Evolutionary conservation across 148 eudicot species (phyloP), one percentile per base, ranked within the genome.

Genomic region (Nepenthes mirabilis): DNA sequence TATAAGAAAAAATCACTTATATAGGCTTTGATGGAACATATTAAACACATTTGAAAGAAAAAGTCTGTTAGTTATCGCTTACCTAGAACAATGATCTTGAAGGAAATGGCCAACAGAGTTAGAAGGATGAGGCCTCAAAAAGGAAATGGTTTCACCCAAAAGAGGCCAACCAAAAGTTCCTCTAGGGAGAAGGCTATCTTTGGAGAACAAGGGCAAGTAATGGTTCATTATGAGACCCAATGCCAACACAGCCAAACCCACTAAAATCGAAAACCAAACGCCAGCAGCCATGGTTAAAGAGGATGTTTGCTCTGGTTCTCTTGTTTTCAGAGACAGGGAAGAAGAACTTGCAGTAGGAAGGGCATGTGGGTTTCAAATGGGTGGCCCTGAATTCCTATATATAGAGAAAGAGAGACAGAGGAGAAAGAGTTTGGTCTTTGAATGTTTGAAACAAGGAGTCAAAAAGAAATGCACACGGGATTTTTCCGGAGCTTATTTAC

Each of bases 121-220:
- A 14, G 88, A 80, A 63, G 88, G 74, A 56, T 83, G 88, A 75
- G 84, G 82, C 66, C 77, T 80, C 57, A 83, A 69, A 66, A 79
- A 79, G 23, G 79, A 56, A 14, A 79, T 68, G 64, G 88, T 83
- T 68, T 83, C 88, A 40, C 88, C 88, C 65, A 83, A 66, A 36
- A 83, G 51, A 52, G 88, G 88, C 82, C 80, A 80, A 12, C 88
- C 84, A 75, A 83, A 80, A n/a, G 77, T 37, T 5, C 88, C 88
- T 58, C 58, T 65, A 23, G 88, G 88, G 45, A 77, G 59, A 67
- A 12, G 62, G 33, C 74, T 74, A 68, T 57, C 48, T 35, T 69
- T 65, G 59, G 63, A 54, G 52, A 75, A 59, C 75, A 83, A 70
- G 32, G 82, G 88, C 34, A 70, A 56, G 60, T 80, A 83, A 75